A percentile compares a stretch with the other conserved stretches of the same genome.
These are phyloP conservation scores for Zizania palustris DNA, from an alignment of 202 grass and related monocot genomes.

Conservation along the genomic window DNA sequence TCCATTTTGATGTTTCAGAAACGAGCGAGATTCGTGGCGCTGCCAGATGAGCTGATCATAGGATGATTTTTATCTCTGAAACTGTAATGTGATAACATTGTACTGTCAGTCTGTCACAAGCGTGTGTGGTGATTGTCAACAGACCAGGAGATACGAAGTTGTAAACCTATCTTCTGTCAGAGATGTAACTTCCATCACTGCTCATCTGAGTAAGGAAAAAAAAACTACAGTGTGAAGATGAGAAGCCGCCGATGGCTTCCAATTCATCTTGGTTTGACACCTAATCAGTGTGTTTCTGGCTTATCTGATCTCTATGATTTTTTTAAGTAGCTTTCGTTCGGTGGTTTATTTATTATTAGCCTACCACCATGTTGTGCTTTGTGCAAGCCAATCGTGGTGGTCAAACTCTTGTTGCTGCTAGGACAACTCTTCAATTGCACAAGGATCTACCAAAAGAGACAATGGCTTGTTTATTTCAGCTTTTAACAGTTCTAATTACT, in stretches of 20 bases:
- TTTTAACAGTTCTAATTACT: too few relatives aligned
- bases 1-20: slow-evolving; percentile 62
- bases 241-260: slow-evolving; percentile 73
- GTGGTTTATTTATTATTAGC: slow-evolving; percentile 38
- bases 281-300: slow-evolving; percentile 25
- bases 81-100: slow-evolving; percentile 39
- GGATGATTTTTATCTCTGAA: slow-evolving; percentile 37
- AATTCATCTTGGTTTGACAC: slow-evolving; percentile 45
- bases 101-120: slow-evolving; percentile 30
- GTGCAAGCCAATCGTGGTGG: slow-evolving; percentile 8
- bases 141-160: slow-evolving; percentile 50
- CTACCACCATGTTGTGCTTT: slow-evolving; percentile 27
- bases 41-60: slow-evolving; percentile 79
- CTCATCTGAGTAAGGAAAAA: slow-evolving; percentile 17
- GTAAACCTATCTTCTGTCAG: slow-evolving; percentile 43
- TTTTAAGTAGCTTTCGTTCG: slow-evolving; percentile 3
- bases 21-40: slow-evolving; percentile 64
- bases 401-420: slow-evolving; percentile 39
- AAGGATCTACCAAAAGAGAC: too few relatives aligned
- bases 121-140: slow-evolving; percentile 39
- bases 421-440: too few relatives aligned
- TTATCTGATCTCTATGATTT: background rate
- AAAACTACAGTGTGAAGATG: slow-evolving; percentile 55
- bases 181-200: slow-evolving; percentile 17
- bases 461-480: too few relatives aligned